These are phyloP conservation scores for Tetradesmus obliquus DNA, from an alignment of 139 green algal species.

Conservation along the genomic window DNA sequence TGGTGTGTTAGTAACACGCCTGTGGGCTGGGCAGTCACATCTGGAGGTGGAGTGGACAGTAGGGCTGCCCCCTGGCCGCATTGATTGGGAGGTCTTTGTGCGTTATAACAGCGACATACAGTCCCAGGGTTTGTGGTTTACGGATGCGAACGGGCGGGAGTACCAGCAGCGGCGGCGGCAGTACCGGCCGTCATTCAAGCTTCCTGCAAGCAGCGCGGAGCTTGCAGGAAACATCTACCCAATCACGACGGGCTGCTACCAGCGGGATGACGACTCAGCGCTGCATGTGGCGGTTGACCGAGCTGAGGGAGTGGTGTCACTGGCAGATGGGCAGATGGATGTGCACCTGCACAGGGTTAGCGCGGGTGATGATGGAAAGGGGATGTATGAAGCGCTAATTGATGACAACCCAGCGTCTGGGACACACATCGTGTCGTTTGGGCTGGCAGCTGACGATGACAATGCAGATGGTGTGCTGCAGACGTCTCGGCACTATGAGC, in stretches of 20 bases:
- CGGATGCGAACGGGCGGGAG: constrained; percentile 30
- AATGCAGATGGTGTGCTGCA: not conserved
- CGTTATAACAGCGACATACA: not conserved
- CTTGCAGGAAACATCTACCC: constrained; percentile 36
- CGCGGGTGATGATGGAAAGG: not conserved
- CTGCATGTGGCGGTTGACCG: constrained; percentile 11
- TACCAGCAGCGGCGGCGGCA: constrained; percentile 8
- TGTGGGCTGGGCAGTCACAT: not conserved
- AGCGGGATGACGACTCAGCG: not conserved
- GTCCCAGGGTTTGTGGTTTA: constrained; percentile 23
- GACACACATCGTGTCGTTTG: constrained; percentile 8
- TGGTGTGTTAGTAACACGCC: not conserved
- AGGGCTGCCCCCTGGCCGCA: not conserved
- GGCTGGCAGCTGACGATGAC: not conserved
- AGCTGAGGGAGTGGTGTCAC: not conserved
- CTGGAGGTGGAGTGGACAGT: constrained; percentile 18
- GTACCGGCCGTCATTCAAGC: constrained; percentile 22
- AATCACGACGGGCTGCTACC: not conserved
- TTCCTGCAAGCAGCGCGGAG: not conserved
- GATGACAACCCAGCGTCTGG: not conserved
- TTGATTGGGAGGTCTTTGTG: constrained; percentile 16
- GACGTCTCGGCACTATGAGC: not conserved
- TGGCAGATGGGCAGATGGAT: not conserved
- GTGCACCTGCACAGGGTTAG: not conserved
- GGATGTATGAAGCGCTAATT: not conserved